Evolutionary conservation across 2,329 filamentous ascomycete species (phyloP), one percentile per base, ranked within the genome.

Genomic region (Calonectria henricotiae): DNA sequence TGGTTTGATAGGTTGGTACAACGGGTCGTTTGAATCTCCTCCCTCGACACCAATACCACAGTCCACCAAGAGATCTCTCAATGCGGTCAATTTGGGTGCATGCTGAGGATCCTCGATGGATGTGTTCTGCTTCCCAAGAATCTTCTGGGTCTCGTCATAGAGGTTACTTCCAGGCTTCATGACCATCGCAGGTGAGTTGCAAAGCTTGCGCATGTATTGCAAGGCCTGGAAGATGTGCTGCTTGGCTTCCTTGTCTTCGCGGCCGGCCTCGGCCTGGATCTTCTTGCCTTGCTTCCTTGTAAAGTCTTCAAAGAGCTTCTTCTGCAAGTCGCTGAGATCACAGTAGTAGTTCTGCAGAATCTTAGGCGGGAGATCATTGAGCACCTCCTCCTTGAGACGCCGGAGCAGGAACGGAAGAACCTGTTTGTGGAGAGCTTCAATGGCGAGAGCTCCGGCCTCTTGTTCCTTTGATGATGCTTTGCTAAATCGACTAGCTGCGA

Each of bases 271-370:
- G 35, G 94, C 91, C 49, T 93, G 91, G 39, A 99, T 89, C 73
- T 94, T 93, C 83, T 95, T 97, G 79, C 94, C 92, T 81, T 99
- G 96, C 75, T 95, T 97, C 87, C 93, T 97, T 25, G 92, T 93
- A 81, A 99, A 99, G 80, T 98, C 96, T 51, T 98, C 96, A 77
- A 99, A 99, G 0, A 99, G 89, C 81, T 94, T 97, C 85, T 92
- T 93, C 82, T 99, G 96, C 62, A 99, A 86, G 67, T 99, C 96
- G 78, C 94, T 98, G 20, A 98, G 91, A 79, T 99, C 96, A 82
- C 96, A 99, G 84, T 99, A 99, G 85, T 99, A 99, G 82, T 99
- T 99, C 81, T 99, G 96, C 62, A 99, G 86, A 78, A 99, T 99
- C 90, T 99, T 99, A 8, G 96, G 96, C 2, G 96, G 96, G 9